Conservation (phyloP, 768 basidiomycete species). For the Mycena olivaceomarginata region DNA sequence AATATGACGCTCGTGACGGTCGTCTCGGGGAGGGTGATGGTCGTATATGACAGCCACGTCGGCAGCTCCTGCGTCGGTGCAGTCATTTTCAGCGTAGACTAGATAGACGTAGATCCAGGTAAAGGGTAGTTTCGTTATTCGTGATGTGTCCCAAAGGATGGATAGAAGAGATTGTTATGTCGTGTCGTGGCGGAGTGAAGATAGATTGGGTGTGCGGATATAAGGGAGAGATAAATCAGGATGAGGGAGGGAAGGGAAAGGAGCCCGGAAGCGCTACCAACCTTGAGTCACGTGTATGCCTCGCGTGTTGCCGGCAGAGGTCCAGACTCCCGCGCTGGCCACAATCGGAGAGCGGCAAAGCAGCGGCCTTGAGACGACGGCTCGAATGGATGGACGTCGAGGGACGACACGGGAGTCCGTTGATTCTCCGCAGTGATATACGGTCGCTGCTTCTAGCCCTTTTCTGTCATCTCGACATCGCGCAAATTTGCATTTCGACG, state of each 20-base stretch:
- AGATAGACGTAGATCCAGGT: not conserved
- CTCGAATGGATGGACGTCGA: too few species aligned
- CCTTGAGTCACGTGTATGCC: too few species aligned
- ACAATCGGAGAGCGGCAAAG: too few species aligned
- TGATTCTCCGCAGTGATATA: too few species aligned
- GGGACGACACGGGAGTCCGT: too few species aligned
- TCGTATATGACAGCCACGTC: constrained; percentile 81
- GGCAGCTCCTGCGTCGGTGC: constrained; percentile 81
- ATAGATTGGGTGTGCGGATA: not conserved
- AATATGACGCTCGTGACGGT: constrained; percentile 76
- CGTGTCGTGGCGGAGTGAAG: not conserved
- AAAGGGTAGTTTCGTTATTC: not conserved
- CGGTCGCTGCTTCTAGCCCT: too few species aligned
- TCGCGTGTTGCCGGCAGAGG: too few species aligned
- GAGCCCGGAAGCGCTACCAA: too few species aligned
- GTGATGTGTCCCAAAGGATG: not conserved
- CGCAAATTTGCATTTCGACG: too few species aligned
- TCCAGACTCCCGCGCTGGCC: too few species aligned
- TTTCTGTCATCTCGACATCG: too few species aligned
- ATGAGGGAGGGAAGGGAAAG: not conserved
- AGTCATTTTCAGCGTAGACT: constrained; percentile 61
- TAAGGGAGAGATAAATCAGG: not conserved
- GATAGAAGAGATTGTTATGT: not conserved
- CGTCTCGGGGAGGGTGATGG: constrained; percentile 70
- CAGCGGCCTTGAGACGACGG: too few species aligned